A percentile compares a stretch with the other conserved stretches of the same genome.
Conservation (phyloP, 495 filamentous ascomycete species). For the Aspergillus taichungensis region DNA sequence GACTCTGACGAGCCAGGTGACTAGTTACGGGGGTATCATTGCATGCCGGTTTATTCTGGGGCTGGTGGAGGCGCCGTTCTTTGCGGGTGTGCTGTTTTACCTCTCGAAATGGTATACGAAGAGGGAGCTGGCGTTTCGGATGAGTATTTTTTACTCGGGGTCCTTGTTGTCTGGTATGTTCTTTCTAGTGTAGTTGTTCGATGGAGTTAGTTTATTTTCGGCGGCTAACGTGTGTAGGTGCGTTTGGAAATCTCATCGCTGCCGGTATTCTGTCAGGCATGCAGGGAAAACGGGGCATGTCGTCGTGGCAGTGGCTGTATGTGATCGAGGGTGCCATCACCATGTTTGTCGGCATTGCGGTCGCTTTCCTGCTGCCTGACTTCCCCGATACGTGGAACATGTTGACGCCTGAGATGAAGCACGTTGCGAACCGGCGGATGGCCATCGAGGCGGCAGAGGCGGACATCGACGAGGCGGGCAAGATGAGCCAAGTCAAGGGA, state of each 20-base stretch:
- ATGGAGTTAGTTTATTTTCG: too few relatives aligned
- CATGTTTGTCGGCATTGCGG: constrained; percentile 28
- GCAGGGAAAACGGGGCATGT: constrained; percentile 29
- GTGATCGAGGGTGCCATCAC: constrained; percentile 42
- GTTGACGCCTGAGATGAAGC: constrained; percentile 38
- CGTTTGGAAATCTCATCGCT: constrained; percentile 57
- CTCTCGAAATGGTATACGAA: constrained; percentile 54
- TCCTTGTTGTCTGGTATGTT: constrained; percentile 41
- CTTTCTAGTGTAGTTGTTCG: too few relatives aligned
- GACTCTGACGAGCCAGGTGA: constrained; percentile 41
- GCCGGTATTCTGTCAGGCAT: constrained; percentile 42
- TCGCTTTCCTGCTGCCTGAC: constrained; percentile 37
- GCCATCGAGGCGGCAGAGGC: constrained; percentile 39
- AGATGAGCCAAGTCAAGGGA: constrained; percentile 40
- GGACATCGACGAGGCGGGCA: constrained; percentile 39
- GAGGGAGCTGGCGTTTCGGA: constrained; percentile 48
- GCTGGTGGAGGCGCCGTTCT: constrained; percentile 45
- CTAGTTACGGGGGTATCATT: constrained; percentile 43
- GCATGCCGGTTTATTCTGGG: constrained; percentile 46
- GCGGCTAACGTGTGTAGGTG: constrained; percentile 18
- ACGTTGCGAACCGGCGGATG: constrained; percentile 41
- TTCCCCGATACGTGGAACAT: constrained; percentile 41
- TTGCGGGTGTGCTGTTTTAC: constrained; percentile 44
- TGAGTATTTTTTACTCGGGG: constrained; percentile 58
- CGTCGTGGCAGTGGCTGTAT: constrained; percentile 46